Base-by-base conservation (phyloP, 441 rosid species). In the Manihot esculenta region DNA sequence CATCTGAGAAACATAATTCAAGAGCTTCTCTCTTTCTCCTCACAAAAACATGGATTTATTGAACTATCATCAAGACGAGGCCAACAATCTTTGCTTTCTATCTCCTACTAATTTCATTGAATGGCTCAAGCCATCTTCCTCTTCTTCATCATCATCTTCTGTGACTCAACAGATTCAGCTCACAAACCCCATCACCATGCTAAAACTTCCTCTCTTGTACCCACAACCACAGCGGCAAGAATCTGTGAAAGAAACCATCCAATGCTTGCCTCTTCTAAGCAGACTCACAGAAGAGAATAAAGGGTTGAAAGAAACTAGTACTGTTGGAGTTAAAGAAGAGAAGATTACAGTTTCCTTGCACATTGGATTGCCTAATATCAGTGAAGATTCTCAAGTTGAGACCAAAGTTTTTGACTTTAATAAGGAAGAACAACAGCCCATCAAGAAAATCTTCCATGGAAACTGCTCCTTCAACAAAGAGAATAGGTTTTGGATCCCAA, bases 401-500 rank as follows among this genome's bases (percentile, higher is more conserved):
- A 73, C 76, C 9, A 77, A 79, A 66, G 76, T 56, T 35, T 35
- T 35, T 35, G 41, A 35, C 41, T 35, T 35, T 35, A 35, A 35
- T 35, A 35, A 35, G 41, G 41, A 35, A 35, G 7, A 35, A 35
- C 41, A 35, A 35, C 41, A 35, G 0, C 6, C 41, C 41, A 35
- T 48, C 33, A 72, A 80, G 54, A 84, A 82, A 68, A 79, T 70
- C 76, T 73, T 83, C 71, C 68, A 57, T 68, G 82, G 85, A 35
- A 4, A 35, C 14, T 76, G 79, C 68, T 55, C 84, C 62, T 72
- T 82, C 70, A 80, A 82, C 63, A 35, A 77, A 60, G 88, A 86
- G 49, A 80, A 78, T 70, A 87, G 96, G 85, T 94, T 92, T 82
- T 94, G 97, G 97, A 88, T 94, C 77, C 97, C 98, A 71, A 89